A percentile compares a stretch with the other conserved stretches of the same genome.
These are phyloP conservation scores for Fusarium heterosporum DNA, from an alignment of 2,329 filamentous ascomycete species.

Conservation along the genomic window DNA sequence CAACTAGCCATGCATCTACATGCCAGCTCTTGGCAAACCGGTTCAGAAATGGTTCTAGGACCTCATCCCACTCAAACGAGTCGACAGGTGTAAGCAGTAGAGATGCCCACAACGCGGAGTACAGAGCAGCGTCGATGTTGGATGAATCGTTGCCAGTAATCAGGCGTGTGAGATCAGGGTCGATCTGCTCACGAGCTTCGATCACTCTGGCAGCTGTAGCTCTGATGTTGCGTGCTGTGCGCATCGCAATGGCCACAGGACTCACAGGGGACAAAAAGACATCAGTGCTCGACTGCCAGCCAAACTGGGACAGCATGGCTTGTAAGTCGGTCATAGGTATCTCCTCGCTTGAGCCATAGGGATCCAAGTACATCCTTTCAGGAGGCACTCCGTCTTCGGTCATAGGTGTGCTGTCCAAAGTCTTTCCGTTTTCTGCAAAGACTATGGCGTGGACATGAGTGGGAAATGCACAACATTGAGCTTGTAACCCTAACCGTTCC, in stretches of 20 bases:
- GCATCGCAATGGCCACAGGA: constrained; percentile 75
- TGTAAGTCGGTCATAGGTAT: constrained; percentile 70
- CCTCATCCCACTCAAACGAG: constrained; percentile 67
- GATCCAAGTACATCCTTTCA: constrained; percentile 81
- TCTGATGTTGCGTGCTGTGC: constrained; percentile 81
- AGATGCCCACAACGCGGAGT: constrained; percentile 79
- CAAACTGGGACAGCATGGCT: constrained; percentile 65
- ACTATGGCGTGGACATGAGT: constrained; percentile 88
- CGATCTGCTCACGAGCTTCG: constrained; percentile 46
- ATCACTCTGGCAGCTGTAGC: constrained; percentile 65
- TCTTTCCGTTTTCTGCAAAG: constrained; percentile 67
- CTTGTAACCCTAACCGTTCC: constrained; percentile 77
- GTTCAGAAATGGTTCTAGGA: constrained; percentile 73
- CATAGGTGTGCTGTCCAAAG: constrained; percentile 65
- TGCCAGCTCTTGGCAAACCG: constrained; percentile 53
- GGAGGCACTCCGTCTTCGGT: constrained; percentile 53
- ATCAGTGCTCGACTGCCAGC: constrained; percentile 56
- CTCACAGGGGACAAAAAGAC: constrained; percentile 73
- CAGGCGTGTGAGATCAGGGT: constrained; percentile 50
- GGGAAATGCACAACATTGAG: constrained; percentile 83
- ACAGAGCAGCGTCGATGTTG: constrained; percentile 71
- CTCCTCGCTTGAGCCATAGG: constrained; percentile 78
- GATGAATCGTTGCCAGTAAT: constrained; percentile 50
- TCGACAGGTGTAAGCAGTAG: constrained; percentile 65
- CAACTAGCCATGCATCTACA: constrained; percentile 78